Evolutionary conservation across 345 rosid species (phyloP).

Genomic region (Pugionium dolabratum): DNA sequence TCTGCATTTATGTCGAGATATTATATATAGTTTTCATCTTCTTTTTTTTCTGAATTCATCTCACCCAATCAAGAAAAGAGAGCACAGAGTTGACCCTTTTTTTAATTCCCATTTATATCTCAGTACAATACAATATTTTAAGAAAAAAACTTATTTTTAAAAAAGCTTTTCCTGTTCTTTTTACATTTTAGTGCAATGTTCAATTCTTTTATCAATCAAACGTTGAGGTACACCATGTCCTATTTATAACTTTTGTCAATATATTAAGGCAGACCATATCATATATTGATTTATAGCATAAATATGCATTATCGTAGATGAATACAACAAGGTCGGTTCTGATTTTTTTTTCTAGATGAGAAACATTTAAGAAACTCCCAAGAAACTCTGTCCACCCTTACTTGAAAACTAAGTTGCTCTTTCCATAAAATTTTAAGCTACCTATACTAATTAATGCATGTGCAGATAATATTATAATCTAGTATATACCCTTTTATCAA

Average conservation of each 20-base stretch:
- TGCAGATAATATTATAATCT: conserved; percentile 19
- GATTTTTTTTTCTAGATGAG: conserved; percentile 8
- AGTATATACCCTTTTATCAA: conserved; percentile 14
- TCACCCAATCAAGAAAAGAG: conserved; percentile 30
- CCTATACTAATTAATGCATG: conserved; percentile 28
- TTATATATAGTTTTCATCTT: conserved; percentile 30
- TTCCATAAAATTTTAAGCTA: conserved; percentile 11
- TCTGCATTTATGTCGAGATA: conserved; percentile 29
- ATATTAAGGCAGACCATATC: conserved; percentile 28
- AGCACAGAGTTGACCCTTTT: conserved; percentile 31
- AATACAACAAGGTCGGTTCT: conserved; percentile 35
- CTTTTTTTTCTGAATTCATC: conserved; percentile 23
- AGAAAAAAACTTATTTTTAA: background rate
- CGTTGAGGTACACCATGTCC: conserved; percentile 34
- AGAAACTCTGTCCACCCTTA: conserved; percentile 39
- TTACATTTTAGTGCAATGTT: background rate
- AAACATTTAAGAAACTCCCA: conserved; percentile 39
- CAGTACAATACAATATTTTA: background rate
- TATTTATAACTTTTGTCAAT: conserved; percentile 15
- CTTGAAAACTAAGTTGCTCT: conserved; percentile 38
- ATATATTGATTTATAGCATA: conserved; percentile 1
- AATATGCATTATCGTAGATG: background rate
- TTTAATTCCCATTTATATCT: background rate
- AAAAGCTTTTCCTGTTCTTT: background rate
- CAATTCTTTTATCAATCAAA: background rate